Evolutionary conservation across 2,329 filamentous ascomycete genomes (phyloP).

Genomic region (Apiospora pterosperma): DNA sequence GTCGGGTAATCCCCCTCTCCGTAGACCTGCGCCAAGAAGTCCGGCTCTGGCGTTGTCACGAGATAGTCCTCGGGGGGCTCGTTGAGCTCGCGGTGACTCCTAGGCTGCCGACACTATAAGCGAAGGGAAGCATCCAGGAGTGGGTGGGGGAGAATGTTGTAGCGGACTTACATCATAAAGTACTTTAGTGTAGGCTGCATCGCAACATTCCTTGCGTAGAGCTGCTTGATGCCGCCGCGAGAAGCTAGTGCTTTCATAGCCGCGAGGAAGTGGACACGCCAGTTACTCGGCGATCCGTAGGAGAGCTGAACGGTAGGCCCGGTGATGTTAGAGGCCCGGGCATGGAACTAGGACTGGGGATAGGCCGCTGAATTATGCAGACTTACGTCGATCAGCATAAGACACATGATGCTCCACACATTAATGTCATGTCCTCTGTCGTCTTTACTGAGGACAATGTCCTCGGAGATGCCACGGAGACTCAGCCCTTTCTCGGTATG

Average conservation of each 20-base stretch:
- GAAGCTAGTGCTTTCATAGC: slow-evolving; percentile 23
- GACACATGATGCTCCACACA: neutral
- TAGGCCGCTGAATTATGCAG: too few relatives aligned
- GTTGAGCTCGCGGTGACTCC: slow-evolving; percentile 30
- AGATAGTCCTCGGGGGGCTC: slow-evolving; percentile 25
- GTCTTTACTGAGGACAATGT: neutral
- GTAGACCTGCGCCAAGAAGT: slow-evolving; percentile 19
- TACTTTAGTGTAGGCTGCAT: slow-evolving; percentile 10
- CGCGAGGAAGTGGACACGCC: slow-evolving; percentile 28
- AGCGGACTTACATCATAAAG: slow-evolving; percentile 21
- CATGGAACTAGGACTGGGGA: neutral
- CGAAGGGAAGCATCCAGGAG: neutral
- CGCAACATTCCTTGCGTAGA: neutral
- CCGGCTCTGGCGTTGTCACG: slow-evolving; percentile 12
- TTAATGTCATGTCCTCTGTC: neutral
- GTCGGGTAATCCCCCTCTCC: slow-evolving; percentile 15
- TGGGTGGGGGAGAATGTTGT: neutral
- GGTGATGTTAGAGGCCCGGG: too few relatives aligned
- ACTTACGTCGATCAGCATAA: neutral
- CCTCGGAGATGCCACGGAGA: neutral
- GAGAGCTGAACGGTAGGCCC: neutral
- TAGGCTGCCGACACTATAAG: slow-evolving; percentile 13
- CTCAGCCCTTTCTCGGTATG: slow-evolving; percentile 4
- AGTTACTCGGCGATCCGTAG: slow-evolving; percentile 12
- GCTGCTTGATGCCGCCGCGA: slow-evolving; percentile 23